phyloP scores from a whole-genome alignment of 768 basidiomycete species.

The Suillus brevipes region DNA sequence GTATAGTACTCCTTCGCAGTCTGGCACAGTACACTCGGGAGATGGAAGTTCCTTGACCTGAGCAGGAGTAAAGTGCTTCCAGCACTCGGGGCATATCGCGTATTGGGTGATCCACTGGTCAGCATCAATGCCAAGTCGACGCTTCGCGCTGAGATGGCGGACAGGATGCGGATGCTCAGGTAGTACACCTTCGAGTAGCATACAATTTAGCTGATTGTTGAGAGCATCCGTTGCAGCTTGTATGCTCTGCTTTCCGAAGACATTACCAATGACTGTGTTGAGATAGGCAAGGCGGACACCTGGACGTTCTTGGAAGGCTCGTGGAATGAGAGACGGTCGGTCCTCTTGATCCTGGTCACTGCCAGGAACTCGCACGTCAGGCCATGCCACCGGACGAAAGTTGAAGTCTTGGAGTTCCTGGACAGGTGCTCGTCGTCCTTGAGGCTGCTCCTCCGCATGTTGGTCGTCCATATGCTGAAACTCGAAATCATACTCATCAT shows the following conservation, averaged over 20 bases:
- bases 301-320: neutral
- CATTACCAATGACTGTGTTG: neutral
- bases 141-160: constrained; percentile 14
- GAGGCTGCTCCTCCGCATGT: neutral
- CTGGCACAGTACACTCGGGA: neutral
- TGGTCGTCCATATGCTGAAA: neutral
- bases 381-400: neutral
- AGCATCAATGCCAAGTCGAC: constrained; percentile 27
- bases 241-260: neutral
- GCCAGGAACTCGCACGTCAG: neutral
- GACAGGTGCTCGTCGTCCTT: neutral
- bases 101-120: constrained; percentile 27
- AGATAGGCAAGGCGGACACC: neutral
- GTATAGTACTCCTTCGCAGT: neutral
- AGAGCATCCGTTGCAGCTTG: neutral
- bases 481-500: neutral
- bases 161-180: constrained; percentile 12
- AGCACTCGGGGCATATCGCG: neutral
- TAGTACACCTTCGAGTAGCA: constrained; percentile 3
- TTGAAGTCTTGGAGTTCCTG: neutral
- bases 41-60: neutral
- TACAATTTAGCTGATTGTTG: constrained; percentile 7
- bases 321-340: neutral
- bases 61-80: neutral
- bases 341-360: neutral